These are phyloP conservation scores for Xerocomellus dryophilus DNA, from an alignment of 768 basidiomycete species.

Conservation along the genomic window DNA sequence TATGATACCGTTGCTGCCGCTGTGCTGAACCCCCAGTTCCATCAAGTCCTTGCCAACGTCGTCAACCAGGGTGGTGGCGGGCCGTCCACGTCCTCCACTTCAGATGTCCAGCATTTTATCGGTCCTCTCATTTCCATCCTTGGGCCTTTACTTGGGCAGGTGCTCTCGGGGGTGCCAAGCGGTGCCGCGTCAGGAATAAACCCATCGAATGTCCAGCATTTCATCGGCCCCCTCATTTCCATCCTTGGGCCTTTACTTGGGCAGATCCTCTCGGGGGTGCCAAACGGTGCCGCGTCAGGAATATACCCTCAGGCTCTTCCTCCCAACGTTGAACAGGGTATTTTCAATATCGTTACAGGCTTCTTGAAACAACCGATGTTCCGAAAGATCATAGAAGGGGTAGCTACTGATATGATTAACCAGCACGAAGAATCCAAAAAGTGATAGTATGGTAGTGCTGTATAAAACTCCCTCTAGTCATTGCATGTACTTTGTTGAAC, in stretches of 20 bases:
- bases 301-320: neutral
- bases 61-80: neutral
- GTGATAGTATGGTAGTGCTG: neutral
- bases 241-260: neutral
- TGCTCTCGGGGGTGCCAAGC: too few species aligned
- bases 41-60: neutral
- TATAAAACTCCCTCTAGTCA: too few species aligned
- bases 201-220: neutral
- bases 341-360: neutral
- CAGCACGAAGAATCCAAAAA: neutral
- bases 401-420: neutral
- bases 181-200: too few species aligned
- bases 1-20: neutral
- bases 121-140: neutral
- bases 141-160: neutral
- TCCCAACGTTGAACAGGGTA: neutral
- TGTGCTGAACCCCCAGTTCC: neutral
- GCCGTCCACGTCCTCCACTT: too few species aligned
- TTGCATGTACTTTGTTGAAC: too few species aligned
- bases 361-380: neutral
- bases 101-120: neutral
- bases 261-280: neutral
- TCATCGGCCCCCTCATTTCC: neutral
- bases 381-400: neutral
- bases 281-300: neutral